Evolutionary conservation across 495 filamentous ascomycete genomes (phyloP), one percentile per base, ranked within the genome.

Genomic region (Tuber aestivum): DNA sequence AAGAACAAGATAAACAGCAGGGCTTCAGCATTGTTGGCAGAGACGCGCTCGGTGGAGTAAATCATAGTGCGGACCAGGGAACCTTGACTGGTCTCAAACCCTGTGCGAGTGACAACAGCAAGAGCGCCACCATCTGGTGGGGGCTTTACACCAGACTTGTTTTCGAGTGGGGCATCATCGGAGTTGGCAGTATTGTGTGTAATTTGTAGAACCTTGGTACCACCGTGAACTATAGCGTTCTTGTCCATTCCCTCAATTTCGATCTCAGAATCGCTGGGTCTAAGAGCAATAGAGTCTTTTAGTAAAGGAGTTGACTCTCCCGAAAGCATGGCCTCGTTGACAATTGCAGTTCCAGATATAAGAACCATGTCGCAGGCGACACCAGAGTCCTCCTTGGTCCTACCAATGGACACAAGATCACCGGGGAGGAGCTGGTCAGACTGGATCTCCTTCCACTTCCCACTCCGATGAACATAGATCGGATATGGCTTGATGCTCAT

Each of bases 401-500:
- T 91, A 38, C 91, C 93, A 40, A 97, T 94, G 1, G 95, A 97
- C 71, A 95, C 95, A 71, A 99, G 87, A 83, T 99, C 95, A n/a
- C 96, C 95, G 14, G 95, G 95, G 65, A 98, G 87, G 50, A 99
- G 90, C 84, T 94, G 94, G 85, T 98, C 95, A 83, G 95, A 98
- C 79, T 92, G 90, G 71, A 93, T 91, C 85, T 97, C 92, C 78
- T 88, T 87, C 95, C 95, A 99, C 80, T 92, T 92, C 74, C 91
- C 90, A 77, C 92, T 86, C 38, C 95, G 89, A 83, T 91, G 95
- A 10, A 96, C 96, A 88, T 90, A 97, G 75, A 97, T 89, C 78
- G 94, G 90, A 84, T 97, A 97, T 8, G 95, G 95, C 86, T 98
- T 94, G 86, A 99, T 97, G 87, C 92, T 97, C 95, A 99, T 99